phyloP scores from a whole-genome alignment of 495 filamentous ascomycete species.

The Xeromyces bisporus region DNA sequence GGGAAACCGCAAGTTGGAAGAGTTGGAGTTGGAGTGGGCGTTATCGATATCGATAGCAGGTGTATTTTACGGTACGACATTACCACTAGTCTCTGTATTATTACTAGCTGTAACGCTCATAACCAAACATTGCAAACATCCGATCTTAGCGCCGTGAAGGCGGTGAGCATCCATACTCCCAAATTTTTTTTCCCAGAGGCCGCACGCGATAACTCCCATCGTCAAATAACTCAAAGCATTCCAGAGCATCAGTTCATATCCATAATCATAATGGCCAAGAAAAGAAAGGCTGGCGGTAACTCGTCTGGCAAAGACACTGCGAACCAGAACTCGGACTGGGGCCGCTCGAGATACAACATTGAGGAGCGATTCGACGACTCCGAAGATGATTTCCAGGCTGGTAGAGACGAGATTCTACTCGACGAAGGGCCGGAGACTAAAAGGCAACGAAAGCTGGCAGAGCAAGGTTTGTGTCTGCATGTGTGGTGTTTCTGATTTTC shows the following conservation, averaged over 20 bases:
- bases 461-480: constrained; percentile 32
- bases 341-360: constrained; percentile 29
- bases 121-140: neutral
- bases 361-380: constrained; percentile 80
- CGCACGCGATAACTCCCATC: too few species aligned
- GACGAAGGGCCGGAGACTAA: constrained; percentile 67
- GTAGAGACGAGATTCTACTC: constrained; percentile 69
- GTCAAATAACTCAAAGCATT: too few species aligned
- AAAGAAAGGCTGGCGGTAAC: constrained; percentile 52
- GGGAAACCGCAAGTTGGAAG: too few species aligned
- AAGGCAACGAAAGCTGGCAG: constrained; percentile 45
- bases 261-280: constrained; percentile 49
- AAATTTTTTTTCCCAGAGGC: too few species aligned
- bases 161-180: too few species aligned
- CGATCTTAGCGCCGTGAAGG: neutral
- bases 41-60: too few species aligned
- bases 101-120: neutral
- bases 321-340: constrained; percentile 28
- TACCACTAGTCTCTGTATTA: too few species aligned
- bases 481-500: constrained; percentile 5
- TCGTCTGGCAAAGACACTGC: constrained; percentile 14
- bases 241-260: constrained; percentile 1
- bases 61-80: too few species aligned
- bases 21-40: too few species aligned
- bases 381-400: constrained; percentile 77